phyloP scores from a whole-genome alignment of 495 filamentous ascomycete species.

The Cercophora samala region DNA sequence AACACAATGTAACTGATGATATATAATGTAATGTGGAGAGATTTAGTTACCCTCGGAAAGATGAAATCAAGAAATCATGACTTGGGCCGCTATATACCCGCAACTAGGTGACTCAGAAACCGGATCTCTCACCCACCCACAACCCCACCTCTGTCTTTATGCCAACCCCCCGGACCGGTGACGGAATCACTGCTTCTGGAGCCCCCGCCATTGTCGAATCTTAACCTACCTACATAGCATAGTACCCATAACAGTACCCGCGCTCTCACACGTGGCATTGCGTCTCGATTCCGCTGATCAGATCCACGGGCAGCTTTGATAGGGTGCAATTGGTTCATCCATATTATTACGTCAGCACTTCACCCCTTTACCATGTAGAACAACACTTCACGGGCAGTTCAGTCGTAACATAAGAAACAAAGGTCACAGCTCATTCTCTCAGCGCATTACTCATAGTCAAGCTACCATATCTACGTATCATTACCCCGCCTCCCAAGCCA shows the following conservation, averaged over 20 bases:
- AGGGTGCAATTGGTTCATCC: background rate
- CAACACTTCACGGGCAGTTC: background rate
- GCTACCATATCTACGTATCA: background rate
- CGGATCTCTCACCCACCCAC: background rate
- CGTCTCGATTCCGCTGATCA: background rate
- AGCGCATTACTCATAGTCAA: background rate
- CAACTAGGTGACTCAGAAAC: background rate
- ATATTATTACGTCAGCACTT: slow-evolving; percentile 1
- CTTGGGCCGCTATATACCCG: background rate
- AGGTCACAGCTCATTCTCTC: background rate
- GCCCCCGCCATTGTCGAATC: background rate
- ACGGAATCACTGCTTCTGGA: slow-evolving; percentile 4
- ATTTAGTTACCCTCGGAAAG: too few relatives aligned
- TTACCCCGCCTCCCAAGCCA: background rate
- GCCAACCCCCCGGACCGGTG: background rate
- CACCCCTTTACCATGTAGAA: background rate
- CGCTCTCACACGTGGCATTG: background rate
- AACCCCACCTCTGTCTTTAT: background rate
- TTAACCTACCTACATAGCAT: background rate
- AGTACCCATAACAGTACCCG: background rate
- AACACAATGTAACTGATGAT: background rate
- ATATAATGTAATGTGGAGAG: too few relatives aligned
- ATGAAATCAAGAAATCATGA: background rate
- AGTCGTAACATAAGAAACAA: background rate
- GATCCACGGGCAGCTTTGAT: slow-evolving; percentile 9